Conservation (phyloP, 1,284 basidiomycete genomes). For the Cystobasidiaceae sp. region DNA sequence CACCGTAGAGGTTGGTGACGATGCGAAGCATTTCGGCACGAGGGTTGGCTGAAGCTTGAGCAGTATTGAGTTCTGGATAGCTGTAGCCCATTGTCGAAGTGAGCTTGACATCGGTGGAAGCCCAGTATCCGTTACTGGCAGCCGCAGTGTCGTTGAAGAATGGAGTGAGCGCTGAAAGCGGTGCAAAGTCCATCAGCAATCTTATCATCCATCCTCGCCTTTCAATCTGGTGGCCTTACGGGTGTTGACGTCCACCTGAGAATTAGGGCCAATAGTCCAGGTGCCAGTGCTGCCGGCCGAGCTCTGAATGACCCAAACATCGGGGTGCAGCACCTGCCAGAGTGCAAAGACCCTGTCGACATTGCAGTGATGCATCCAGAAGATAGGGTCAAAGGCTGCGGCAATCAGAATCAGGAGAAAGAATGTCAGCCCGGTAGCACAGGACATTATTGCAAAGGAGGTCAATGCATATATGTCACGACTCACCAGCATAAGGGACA, state of each 20-base stretch:
- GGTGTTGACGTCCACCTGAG: neutral
- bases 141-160: neutral
- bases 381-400: neutral
- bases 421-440: neutral
- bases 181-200: no score
- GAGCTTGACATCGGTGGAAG: neutral
- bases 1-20: neutral
- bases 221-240: neutral
- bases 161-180: neutral
- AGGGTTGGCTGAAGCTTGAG: neutral
- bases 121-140: neutral
- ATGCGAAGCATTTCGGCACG: neutral
- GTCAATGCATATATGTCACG: neutral
- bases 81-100: neutral
- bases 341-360: neutral
- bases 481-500: neutral
- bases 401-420: neutral
- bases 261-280: neutral
- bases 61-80: neutral
- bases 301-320: neutral
- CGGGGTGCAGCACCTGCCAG: neutral
- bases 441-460: neutral
- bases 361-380: neutral
- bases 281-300: neutral
- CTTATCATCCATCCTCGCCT: neutral